phyloP scores from a whole-genome alignment of 2,329 filamentous ascomycete species.

The Fusarium nelsonii region DNA sequence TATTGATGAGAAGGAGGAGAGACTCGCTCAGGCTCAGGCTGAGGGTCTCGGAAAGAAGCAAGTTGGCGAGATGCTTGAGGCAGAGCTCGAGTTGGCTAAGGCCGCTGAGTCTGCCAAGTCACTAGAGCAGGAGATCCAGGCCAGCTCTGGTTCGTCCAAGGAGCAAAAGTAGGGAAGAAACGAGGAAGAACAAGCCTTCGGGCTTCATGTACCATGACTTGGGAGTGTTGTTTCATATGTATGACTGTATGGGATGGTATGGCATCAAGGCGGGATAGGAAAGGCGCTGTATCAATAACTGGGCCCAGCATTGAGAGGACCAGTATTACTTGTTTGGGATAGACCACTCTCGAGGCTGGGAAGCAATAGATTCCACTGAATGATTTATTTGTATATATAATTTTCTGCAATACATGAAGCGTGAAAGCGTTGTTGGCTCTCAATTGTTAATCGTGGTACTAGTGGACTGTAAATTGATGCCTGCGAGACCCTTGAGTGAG shows the following conservation, averaged over 20 bases:
- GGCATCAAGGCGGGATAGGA: slow-evolving; percentile 44
- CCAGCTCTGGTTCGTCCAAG: slow-evolving; percentile 46
- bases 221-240: slow-evolving; percentile 49
- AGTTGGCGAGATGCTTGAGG: slow-evolving; percentile 66
- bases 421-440: not conserved
- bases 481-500: slow-evolving; percentile 23
- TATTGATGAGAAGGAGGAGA: slow-evolving; percentile 94
- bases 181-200: slow-evolving; percentile 11
- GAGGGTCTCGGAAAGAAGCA: slow-evolving; percentile 62
- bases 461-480: slow-evolving; percentile 9
- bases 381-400: slow-evolving; percentile 45
- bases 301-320: slow-evolving; percentile 35
- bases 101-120: slow-evolving; percentile 44
- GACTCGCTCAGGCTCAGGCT: slow-evolving; percentile 65
- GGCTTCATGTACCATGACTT: slow-evolving; percentile 45
- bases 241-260: slow-evolving; percentile 49
- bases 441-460: not conserved
- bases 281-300: slow-evolving; percentile 48
- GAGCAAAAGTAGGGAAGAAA: slow-evolving; percentile 52
- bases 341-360: slow-evolving; percentile 49
- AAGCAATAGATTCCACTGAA: slow-evolving; percentile 51
- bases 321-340: slow-evolving; percentile 43
- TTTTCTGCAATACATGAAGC: not conserved
- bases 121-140: slow-evolving; percentile 46
- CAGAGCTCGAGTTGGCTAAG: slow-evolving; percentile 62